A percentile compares a stretch with the other conserved stretches of the same genome.
These are phyloP conservation scores for Boletus vinaceobasis DNA, from an alignment of 768 basidiomycete genomes.

Conservation along the genomic window DNA sequence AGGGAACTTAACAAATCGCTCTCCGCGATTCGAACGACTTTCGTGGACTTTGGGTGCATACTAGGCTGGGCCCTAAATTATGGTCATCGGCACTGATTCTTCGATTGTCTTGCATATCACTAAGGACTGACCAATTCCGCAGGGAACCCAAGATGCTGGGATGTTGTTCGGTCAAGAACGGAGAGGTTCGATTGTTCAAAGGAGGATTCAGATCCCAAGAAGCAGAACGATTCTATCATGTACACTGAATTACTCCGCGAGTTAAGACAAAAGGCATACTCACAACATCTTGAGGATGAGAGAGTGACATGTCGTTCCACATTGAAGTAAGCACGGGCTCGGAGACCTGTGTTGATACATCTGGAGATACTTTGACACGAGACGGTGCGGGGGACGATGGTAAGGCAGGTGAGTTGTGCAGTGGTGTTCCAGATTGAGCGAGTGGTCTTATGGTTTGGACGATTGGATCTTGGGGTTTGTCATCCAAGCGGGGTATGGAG, in stretches of 20 bases:
- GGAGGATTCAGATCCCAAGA: constrained; percentile 60
- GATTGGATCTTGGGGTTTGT: constrained; percentile 78
- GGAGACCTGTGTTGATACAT: not conserved
- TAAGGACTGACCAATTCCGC: constrained; percentile 51
- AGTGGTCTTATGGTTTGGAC: constrained; percentile 48
- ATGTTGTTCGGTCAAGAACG: constrained; percentile 71
- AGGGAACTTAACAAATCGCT: constrained; percentile 51
- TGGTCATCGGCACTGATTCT: not conserved
- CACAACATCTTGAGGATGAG: constrained; percentile 11
- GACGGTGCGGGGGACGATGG: not conserved
- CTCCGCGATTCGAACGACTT: constrained; percentile 44
- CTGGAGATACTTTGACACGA: not conserved
- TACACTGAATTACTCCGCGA: constrained; percentile 2
- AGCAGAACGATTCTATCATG: constrained; percentile 42
- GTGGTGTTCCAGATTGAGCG: not conserved
- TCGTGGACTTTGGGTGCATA: constrained; percentile 36
- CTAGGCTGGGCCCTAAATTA: constrained; percentile 47
- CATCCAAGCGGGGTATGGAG: constrained; percentile 60
- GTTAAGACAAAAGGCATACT: constrained; percentile 2
- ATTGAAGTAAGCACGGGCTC: constrained; percentile 1
- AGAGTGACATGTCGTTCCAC: constrained; percentile 19
- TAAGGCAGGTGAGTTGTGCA: not conserved
- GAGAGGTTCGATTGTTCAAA: constrained; percentile 38
- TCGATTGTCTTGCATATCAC: not conserved
- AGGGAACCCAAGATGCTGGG: constrained; percentile 49